A percentile compares a stretch with the other conserved stretches of the same genome.
phyloP scores from a whole-genome alignment of 129 eudicot genomes.

The Arctium minus region DNA sequence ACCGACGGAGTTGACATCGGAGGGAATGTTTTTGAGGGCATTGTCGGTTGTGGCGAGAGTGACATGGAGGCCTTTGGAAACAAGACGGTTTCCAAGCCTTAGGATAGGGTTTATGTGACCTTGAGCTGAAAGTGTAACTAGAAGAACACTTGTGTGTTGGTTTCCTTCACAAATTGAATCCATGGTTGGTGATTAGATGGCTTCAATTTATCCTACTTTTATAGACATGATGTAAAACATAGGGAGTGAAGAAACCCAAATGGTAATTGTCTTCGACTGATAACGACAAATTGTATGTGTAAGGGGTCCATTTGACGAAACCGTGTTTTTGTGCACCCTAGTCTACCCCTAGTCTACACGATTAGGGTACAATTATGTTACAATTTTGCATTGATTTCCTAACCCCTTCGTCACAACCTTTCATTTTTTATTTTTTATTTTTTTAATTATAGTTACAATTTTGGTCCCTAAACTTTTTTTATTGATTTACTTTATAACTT shows the following conservation, averaged over 20 bases:
- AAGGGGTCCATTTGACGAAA: too few relatives aligned
- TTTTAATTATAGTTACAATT: too few relatives aligned
- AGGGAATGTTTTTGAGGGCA: slow-evolving; percentile 4
- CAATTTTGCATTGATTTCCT: too few relatives aligned
- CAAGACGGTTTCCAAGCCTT: slow-evolving; percentile 36
- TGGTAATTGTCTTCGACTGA: not conserved
- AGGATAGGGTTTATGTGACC: slow-evolving; percentile 62
- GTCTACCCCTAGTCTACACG: too few relatives aligned
- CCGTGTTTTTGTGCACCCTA: too few relatives aligned
- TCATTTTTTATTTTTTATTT: too few relatives aligned
- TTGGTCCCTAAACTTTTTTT: too few relatives aligned
- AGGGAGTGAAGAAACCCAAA: not conserved
- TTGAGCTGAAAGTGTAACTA: slow-evolving; percentile 46
- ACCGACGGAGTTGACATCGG: slow-evolving; percentile 5
- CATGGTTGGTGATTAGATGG: slow-evolving; percentile 5
- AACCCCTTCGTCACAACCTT: too few relatives aligned
- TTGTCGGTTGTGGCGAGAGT: slow-evolving; percentile 34
- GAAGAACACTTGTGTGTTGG: slow-evolving; percentile 25
- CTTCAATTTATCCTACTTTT: not conserved
- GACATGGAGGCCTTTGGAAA: slow-evolving; percentile 39
- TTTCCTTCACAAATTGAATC: slow-evolving; percentile 7
- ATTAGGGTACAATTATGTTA: too few relatives aligned
- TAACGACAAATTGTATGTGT: not conserved
- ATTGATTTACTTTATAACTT: too few relatives aligned
- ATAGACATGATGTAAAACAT: not conserved